Conservation (phyloP, 2,329 filamentous ascomycete genomes). For the Chaetomiaceae sp. region DNA sequence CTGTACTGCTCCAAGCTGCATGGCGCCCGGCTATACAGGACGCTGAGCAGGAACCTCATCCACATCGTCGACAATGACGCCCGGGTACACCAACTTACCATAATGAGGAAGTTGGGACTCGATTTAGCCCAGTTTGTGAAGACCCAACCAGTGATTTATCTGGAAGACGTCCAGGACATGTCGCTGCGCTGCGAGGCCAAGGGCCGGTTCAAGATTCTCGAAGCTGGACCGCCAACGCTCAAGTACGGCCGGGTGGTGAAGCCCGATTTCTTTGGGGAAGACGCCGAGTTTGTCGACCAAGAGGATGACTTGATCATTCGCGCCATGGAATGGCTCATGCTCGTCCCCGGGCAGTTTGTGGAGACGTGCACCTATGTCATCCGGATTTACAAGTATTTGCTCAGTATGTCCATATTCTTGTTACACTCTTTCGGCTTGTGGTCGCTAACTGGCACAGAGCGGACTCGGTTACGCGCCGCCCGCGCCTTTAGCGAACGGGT, state of each 20-base stretch:
- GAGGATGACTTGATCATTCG: conserved; percentile 70
- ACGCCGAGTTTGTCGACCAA: conserved; percentile 48
- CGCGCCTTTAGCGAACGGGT: conserved; percentile 50
- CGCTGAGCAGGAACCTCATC: conserved; percentile 72
- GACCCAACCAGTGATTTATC: conserved; percentile 56
- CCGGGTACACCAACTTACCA: conserved; percentile 63
- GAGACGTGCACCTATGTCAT: conserved; percentile 47
- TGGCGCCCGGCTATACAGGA: conserved; percentile 59
- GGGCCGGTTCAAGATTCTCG: conserved; percentile 49
- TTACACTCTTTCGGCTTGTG: neutral
- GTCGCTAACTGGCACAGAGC: conserved; percentile 36
- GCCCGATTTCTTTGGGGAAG: conserved; percentile 65
- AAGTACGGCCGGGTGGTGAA: conserved; percentile 61
- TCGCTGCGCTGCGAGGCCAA: conserved; percentile 38
- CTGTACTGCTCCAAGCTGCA: conserved; percentile 81
- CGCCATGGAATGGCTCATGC: conserved; percentile 78
- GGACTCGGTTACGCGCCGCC: conserved; percentile 51
- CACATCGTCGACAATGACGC: conserved; percentile 63
- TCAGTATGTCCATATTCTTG: conserved; percentile 58
- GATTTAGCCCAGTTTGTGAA: conserved; percentile 70
- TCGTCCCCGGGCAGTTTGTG: conserved; percentile 52
- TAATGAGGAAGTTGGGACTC: conserved; percentile 72
- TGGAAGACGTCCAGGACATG: conserved; percentile 42
- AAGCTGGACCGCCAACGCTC: conserved; percentile 47
- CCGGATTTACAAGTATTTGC: conserved; percentile 75